phyloP scores from a whole-genome alignment of 73 alveolate genomes.

The Blepharisma stoltei region DNA sequence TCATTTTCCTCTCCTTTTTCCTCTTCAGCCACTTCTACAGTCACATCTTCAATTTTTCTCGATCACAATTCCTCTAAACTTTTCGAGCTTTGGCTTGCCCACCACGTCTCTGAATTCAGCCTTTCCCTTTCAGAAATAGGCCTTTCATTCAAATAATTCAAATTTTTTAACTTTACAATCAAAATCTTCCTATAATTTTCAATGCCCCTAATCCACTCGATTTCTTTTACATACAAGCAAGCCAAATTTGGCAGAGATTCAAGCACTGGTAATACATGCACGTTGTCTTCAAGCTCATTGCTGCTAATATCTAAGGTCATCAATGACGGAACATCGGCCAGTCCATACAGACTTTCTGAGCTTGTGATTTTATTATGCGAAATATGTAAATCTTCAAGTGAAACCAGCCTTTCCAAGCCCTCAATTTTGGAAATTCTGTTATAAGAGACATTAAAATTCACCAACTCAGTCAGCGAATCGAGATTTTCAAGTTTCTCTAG shows the following conservation, averaged over 20 bases:
- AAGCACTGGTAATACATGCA: conserved; percentile 52
- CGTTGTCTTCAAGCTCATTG: conserved; percentile 74
- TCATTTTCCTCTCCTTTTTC: background rate
- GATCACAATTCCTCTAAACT: no score
- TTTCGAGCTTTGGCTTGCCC: no score
- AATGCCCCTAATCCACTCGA: conserved; percentile 70
- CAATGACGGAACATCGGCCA: conserved; percentile 62
- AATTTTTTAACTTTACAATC: conserved; percentile 68
- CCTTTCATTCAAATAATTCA: conserved; percentile 79
- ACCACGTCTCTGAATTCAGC: conserved; percentile 73
- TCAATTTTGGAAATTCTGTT: conserved; percentile 74
- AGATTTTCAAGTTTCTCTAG: conserved; percentile 77
- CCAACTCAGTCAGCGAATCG: conserved; percentile 62
- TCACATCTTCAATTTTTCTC: no score
- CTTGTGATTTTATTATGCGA: conserved; percentile 82
- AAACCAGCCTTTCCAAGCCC: conserved; percentile 49
- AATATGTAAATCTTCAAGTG: conserved; percentile 60
- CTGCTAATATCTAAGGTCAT: conserved; percentile 77
- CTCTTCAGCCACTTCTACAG: conserved; percentile 36
- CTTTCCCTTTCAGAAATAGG: conserved; percentile 89
- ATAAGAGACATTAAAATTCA: conserved; percentile 72
- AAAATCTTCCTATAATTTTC: conserved; percentile 75
- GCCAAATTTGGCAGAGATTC: conserved; percentile 73
- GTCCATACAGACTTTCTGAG: conserved; percentile 48
- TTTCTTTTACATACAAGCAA: conserved; percentile 78